Evolutionary conservation across 352 stramenopile species (phyloP), one percentile per base, ranked within the genome.

Genomic region (Phytophthora parvispora): DNA sequence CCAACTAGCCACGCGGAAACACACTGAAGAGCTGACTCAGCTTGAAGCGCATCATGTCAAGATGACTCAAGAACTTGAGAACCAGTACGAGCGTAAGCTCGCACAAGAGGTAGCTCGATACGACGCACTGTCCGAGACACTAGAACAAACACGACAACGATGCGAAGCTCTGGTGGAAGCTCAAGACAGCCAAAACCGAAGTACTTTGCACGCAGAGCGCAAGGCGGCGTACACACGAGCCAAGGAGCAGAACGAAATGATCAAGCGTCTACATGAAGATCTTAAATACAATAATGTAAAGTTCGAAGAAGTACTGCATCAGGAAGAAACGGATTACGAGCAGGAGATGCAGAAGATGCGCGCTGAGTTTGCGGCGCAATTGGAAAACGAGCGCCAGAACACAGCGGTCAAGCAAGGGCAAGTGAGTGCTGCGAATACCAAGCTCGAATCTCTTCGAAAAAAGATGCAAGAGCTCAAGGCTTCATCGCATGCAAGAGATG

Each of bases 21-120:
- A 97, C 45, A 64, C 72, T 0, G 89, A 95, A 57, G 85, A 95
- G n/a, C 77, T 97, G 29, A 78, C 87, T 2, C 79, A 94, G 22
- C 81, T 90, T 28, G 89, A 94, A 50, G 84, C 77, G 0, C 91
- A 84, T 43, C 87, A 97, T 36, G 86, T 92, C 8, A 95, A 92
- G 43, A 89, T 96, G 69, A 91, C 82, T 0, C 84, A 97, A 64
- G 92, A 98, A 48, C 80, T 98, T 4, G 92, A 98, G 64, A 98
- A 98, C 54, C 87, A 97, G 63, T 98, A 98, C 67, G 93, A 98
- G 60, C 86, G 93, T 22, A 96, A 97, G 42, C 69, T 98, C 0
- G 92, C 94, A 8, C 80, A 97, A 45, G 93, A 98, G 60, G 79
- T 98, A 22, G 71, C 86, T 51, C 74, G 93, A 18, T 98, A 97